phyloP scores from a whole-genome alignment of 1,139 yeast species.

The Torulaspora pretoriensis region DNA sequence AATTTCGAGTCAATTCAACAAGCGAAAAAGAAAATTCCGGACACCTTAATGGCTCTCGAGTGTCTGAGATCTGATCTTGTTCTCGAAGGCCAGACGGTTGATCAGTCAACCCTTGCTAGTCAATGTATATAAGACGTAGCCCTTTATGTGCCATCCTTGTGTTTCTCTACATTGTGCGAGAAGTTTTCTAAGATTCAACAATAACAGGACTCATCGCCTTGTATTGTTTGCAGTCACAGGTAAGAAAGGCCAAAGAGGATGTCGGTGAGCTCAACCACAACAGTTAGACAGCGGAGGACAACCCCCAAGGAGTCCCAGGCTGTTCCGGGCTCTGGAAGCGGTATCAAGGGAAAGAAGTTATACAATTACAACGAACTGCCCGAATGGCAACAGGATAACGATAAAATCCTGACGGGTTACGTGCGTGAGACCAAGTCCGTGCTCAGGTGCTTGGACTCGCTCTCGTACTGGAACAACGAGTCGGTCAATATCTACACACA shows the following conservation, averaged over 20 bases:
- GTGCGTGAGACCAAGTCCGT: slow-evolving; percentile 62
- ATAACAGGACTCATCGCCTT: background rate
- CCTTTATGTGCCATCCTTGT: background rate
- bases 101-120: background rate
- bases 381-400: slow-evolving; percentile 84
- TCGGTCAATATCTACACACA: slow-evolving; percentile 79
- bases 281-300: slow-evolving; percentile 9
- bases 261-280: slow-evolving; percentile 22
- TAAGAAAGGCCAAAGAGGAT: background rate
- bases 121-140: background rate
- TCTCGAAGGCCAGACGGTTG: background rate
- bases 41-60: background rate
- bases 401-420: slow-evolving; percentile 67
- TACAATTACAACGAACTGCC: slow-evolving; percentile 51
- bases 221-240: background rate
- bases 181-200: background rate
- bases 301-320: background rate
- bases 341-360: slow-evolving; percentile 9
- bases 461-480: slow-evolving; percentile 75
- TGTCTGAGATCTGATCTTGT: background rate
- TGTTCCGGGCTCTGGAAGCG: slow-evolving; percentile 1
- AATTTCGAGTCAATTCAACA: slow-evolving; percentile 7
- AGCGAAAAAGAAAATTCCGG: slow-evolving; percentile 9
- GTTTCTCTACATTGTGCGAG: background rate
- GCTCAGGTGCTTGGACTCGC: slow-evolving; percentile 48